Conservation (phyloP, 495 filamentous ascomycete species). For the Aspergillus sclerotiicarbonarius region DNA sequence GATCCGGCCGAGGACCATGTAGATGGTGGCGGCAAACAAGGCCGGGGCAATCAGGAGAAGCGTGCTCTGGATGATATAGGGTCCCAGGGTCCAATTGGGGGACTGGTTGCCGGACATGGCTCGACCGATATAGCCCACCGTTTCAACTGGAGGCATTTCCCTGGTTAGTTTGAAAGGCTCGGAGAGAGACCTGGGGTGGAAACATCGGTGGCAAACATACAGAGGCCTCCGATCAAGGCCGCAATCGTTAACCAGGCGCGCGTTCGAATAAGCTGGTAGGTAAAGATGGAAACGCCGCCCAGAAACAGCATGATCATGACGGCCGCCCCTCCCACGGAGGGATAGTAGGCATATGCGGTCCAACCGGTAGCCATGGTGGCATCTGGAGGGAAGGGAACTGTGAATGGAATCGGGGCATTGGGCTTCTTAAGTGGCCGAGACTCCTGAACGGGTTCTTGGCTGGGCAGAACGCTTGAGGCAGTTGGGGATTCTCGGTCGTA, state of each 20-base stretch:
- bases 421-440: too few species aligned
- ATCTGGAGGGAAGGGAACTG: neutral
- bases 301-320: conserved; percentile 6
- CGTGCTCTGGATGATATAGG: conserved; percentile 30
- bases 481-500: too few species aligned
- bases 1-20: conserved; percentile 35
- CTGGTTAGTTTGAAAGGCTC: neutral
- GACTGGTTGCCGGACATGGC: conserved; percentile 23
- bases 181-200: neutral
- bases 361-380: neutral
- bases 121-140: conserved; percentile 51
- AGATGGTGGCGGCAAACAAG: conserved; percentile 37
- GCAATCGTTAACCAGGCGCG: conserved; percentile 62
- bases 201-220: conserved; percentile 34
- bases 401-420: neutral
- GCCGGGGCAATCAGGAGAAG: conserved; percentile 38
- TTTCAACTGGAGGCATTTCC: conserved; percentile 5
- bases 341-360: conserved; percentile 4
- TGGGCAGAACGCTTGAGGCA: too few species aligned
- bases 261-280: conserved; percentile 17
- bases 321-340: neutral
- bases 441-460: too few species aligned
- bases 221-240: conserved; percentile 52
- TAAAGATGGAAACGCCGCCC: neutral
- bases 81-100: conserved; percentile 13